Conservation (phyloP, 2,329 filamentous ascomycete species). For the Colletotrichum navitas region DNA sequence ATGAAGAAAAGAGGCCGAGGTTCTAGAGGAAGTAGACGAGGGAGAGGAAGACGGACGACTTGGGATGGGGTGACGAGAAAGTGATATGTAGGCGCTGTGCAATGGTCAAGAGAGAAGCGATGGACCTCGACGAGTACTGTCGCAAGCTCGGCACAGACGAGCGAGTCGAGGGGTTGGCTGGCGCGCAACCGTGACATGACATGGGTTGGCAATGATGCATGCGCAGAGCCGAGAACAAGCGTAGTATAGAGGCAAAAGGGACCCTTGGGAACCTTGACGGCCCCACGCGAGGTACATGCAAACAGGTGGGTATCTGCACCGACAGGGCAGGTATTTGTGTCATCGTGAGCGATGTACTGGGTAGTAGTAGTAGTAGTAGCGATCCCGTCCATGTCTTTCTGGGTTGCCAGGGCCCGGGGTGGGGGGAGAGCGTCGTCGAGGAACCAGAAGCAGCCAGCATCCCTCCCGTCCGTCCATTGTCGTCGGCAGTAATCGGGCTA, state of each 20-base stretch:
- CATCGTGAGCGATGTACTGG: constrained; percentile 13
- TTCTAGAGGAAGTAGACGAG: constrained; percentile 31
- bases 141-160: constrained; percentile 39
- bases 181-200: constrained; percentile 36
- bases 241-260: constrained; percentile 35
- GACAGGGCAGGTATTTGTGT: constrained; percentile 20
- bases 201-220: constrained; percentile 35
- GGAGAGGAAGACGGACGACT: background rate
- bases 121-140: constrained; percentile 31
- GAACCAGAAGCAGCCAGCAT: constrained; percentile 27
- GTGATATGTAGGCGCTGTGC: constrained; percentile 15
- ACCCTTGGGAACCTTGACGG: constrained; percentile 14
- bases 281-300: constrained; percentile 33
- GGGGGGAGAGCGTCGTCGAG: background rate
- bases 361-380: background rate
- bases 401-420: background rate
- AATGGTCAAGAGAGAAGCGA: constrained; percentile 5
- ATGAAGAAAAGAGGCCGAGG: background rate
- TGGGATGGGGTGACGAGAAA: constrained; percentile 28
- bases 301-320: background rate
- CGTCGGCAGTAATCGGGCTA: constrained; percentile 53
- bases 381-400: constrained; percentile 5
- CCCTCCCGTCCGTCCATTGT: constrained; percentile 36
- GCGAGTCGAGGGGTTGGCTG: constrained; percentile 27
- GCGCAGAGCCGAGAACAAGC: constrained; percentile 19